A percentile compares a stretch with the other conserved stretches of the same genome.
These are phyloP conservation scores for Gonium pectorale DNA, from an alignment of 139 green algal species.

Conservation along the genomic window DNA sequence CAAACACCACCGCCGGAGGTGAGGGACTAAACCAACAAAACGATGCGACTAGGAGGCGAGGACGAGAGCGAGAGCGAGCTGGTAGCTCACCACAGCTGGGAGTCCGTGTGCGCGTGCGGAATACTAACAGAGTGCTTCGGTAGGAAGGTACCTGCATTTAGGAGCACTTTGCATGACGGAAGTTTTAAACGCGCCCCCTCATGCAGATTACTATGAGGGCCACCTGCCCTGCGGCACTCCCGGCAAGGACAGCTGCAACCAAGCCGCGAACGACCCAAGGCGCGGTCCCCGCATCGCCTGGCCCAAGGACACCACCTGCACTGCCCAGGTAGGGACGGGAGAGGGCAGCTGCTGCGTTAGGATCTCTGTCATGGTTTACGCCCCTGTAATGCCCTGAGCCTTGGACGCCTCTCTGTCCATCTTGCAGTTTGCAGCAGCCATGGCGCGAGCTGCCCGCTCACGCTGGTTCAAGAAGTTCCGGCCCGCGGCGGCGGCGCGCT, in stretches of 20 bases:
- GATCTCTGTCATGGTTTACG: too few species aligned
- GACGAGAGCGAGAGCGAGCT: too few species aligned
- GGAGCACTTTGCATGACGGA: too few species aligned
- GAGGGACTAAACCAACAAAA: background rate
- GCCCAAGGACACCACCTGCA: constrained; percentile 49
- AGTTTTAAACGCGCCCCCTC: background rate
- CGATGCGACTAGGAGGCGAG: too few species aligned
- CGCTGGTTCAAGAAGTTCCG: constrained; percentile 32
- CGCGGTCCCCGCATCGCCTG: constrained; percentile 35
- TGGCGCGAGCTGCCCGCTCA: constrained; percentile 40
- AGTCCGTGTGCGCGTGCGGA: too few species aligned
- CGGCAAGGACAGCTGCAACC: constrained; percentile 22
- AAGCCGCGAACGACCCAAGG: background rate
- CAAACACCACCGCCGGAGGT: constrained; percentile 32
- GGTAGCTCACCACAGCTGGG: too few species aligned
- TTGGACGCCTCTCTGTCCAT: too few species aligned
- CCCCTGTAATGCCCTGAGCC: too few species aligned
- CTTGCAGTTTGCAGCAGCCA: constrained; percentile 34
- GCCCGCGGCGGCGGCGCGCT: constrained; percentile 14
- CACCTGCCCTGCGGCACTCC: constrained; percentile 37
- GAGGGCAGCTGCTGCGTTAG: too few species aligned
- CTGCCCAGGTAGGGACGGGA: constrained; percentile 41
- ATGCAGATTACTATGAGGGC: constrained; percentile 41
- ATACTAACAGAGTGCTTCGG: too few species aligned
- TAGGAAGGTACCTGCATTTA: too few species aligned